phyloP scores from a whole-genome alignment of 2,329 filamentous ascomycete species.

The Ophiostoma perfectum region DNA sequence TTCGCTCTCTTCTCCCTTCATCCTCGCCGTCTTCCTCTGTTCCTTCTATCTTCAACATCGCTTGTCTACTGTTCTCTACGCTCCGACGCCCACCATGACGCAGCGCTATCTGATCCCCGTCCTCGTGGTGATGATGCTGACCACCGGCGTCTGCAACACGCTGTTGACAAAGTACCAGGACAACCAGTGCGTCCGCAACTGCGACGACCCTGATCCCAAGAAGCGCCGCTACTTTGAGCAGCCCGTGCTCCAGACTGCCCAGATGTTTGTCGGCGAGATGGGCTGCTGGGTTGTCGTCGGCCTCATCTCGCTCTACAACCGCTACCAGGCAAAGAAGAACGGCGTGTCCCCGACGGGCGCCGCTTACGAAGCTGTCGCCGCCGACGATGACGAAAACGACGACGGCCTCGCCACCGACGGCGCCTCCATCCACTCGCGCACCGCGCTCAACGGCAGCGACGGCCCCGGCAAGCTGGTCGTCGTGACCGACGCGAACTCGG shows the following conservation, averaged over 20 bases:
- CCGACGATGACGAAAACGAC: constrained; percentile 42
- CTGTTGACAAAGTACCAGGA: constrained; percentile 98
- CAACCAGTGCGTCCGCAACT: constrained; percentile 93
- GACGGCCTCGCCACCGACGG: constrained; percentile 39
- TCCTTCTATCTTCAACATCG: not conserved
- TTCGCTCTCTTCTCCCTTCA: not conserved
- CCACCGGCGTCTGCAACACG: constrained; percentile 95
- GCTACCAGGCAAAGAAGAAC: constrained; percentile 38
- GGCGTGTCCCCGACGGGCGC: constrained; percentile 29
- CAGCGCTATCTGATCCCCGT: constrained; percentile 69
- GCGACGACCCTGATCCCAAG: constrained; percentile 61
- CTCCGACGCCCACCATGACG: constrained; percentile 51
- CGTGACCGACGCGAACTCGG: constrained; percentile 42
- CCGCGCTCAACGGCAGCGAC: constrained; percentile 40
- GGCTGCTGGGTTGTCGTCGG: constrained; percentile 92
- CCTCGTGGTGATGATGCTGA: constrained; percentile 90
- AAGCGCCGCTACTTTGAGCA: constrained; percentile 78
- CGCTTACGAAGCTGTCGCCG: constrained; percentile 62
- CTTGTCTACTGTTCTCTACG: not conserved
- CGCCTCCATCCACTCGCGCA: constrained; percentile 41
- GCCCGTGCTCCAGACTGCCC: constrained; percentile 89
- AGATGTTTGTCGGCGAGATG: constrained; percentile 97
- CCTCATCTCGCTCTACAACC: constrained; percentile 59
- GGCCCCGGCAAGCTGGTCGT: not conserved
- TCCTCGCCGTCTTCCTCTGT: not conserved